Percentiles rank a stretch among this genome's conserved stretches.
phyloP scores from a whole-genome alignment of 1,284 basidiomycete species.

The Fomitopsis palustris region DNA sequence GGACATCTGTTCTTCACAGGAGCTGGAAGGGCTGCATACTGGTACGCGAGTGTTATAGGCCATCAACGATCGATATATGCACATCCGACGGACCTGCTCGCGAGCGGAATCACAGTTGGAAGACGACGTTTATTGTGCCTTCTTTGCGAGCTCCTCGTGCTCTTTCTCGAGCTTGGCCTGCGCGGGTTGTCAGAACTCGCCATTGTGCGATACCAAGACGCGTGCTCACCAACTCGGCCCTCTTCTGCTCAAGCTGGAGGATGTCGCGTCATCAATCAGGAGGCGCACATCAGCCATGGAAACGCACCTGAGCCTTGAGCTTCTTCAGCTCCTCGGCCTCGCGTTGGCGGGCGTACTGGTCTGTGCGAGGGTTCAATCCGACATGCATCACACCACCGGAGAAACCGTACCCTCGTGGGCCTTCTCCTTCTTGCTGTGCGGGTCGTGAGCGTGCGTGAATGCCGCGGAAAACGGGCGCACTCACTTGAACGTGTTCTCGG shows the following conservation, averaged over 20 bases:
- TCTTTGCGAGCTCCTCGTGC: constrained; percentile 24
- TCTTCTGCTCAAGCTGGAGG: constrained; percentile 53
- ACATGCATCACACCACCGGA: too few species aligned
- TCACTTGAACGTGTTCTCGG: constrained; percentile 37
- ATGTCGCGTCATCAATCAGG: background rate
- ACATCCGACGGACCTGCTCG: background rate
- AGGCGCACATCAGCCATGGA: background rate
- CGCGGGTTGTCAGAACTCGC: background rate
- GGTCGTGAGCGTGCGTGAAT: background rate
- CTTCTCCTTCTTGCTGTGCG: constrained; percentile 63
- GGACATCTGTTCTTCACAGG: background rate
- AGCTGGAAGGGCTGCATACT: background rate
- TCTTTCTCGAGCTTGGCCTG: constrained; percentile 37
- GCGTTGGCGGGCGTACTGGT: constrained; percentile 55
- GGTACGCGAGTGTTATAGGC: background rate
- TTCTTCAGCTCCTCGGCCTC: constrained; percentile 56
- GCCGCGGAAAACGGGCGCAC: constrained; percentile 40
- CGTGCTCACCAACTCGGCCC: constrained; percentile 50
- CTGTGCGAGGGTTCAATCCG: constrained; percentile 29
- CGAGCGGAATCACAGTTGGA: background rate
- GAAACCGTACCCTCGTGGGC: constrained; percentile 58
- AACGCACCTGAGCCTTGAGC: constrained; percentile 49
- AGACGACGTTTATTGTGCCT: background rate
- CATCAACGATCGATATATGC: background rate
- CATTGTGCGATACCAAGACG: background rate